Evolutionary conservation across 108 stramenopile species (phyloP).

Genomic region (Aurantiochytrium sp.): DNA sequence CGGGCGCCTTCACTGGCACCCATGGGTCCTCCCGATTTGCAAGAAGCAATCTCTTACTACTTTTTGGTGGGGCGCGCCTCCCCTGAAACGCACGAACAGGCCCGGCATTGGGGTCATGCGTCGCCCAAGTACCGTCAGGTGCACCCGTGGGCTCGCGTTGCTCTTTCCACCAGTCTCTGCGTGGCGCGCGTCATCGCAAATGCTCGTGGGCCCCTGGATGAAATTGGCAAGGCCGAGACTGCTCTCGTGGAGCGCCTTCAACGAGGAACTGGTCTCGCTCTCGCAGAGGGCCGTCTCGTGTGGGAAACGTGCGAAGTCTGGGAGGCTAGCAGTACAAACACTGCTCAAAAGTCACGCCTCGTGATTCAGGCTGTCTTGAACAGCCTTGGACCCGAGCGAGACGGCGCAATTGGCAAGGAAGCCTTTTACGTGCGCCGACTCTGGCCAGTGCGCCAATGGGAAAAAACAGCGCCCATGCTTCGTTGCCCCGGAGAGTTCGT

Average conservation of each 20-base stretch:
- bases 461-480: neutral
- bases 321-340: neutral
- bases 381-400: neutral
- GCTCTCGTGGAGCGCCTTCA: conserved; percentile 14
- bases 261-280: neutral
- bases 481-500: neutral
- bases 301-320: neutral
- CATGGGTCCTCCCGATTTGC: neutral
- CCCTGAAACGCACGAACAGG: no score
- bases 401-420: neutral
- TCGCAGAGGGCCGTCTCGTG: neutral
- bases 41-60: neutral
- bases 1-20: neutral
- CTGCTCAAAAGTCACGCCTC: neutral
- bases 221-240: neutral
- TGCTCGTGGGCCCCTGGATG: neutral
- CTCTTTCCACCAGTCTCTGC: neutral
- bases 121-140: neutral
- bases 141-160: neutral
- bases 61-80: neutral
- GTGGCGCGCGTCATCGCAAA: neutral
- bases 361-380: neutral
- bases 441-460: neutral
- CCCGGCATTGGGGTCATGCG: neutral
- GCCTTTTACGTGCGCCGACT: neutral